These are phyloP conservation scores for Avicennia marina DNA, from an alignment of 257 asterid species.

Conservation along the genomic window DNA sequence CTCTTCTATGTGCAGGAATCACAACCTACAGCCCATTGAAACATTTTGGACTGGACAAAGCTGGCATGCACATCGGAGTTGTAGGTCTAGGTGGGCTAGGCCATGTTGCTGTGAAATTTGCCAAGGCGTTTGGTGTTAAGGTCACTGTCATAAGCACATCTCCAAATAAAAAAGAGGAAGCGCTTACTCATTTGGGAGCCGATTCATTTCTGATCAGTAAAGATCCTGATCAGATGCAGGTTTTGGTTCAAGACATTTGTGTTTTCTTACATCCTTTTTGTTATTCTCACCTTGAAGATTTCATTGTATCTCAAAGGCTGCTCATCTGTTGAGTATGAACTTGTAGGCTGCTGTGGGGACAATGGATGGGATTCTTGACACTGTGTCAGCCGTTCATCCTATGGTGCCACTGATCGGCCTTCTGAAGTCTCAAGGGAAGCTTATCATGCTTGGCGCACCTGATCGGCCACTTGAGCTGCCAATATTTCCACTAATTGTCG, in stretches of 20 bases:
- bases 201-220: constrained; percentile 40
- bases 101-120: constrained; percentile 45
- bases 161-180: constrained; percentile 34
- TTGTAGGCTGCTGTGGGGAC: constrained; percentile 29
- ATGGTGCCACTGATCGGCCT: constrained; percentile 22
- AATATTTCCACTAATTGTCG: constrained; percentile 25
- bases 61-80: constrained; percentile 40
- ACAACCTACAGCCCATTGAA: constrained; percentile 42
- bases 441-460: constrained; percentile 29
- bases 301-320: too few relatives aligned
- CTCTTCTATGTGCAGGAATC: constrained; percentile 49
- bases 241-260: neutral
- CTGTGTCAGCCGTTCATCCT: constrained; percentile 32
- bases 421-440: constrained; percentile 30
- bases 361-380: constrained; percentile 38
- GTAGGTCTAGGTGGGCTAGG: constrained; percentile 61
- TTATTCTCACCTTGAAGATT: too few relatives aligned
- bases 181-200: constrained; percentile 32
- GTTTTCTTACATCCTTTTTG: too few relatives aligned
- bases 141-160: constrained; percentile 50
- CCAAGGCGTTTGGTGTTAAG: constrained; percentile 39
- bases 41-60: constrained; percentile 39
- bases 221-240: constrained; percentile 40
- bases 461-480: constrained; percentile 30
- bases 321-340: too few relatives aligned